Evolutionary conservation across 2,329 filamentous ascomycete genomes (phyloP), one percentile per base, ranked within the genome.

Genomic region (Colletotrichum agaves): DNA sequence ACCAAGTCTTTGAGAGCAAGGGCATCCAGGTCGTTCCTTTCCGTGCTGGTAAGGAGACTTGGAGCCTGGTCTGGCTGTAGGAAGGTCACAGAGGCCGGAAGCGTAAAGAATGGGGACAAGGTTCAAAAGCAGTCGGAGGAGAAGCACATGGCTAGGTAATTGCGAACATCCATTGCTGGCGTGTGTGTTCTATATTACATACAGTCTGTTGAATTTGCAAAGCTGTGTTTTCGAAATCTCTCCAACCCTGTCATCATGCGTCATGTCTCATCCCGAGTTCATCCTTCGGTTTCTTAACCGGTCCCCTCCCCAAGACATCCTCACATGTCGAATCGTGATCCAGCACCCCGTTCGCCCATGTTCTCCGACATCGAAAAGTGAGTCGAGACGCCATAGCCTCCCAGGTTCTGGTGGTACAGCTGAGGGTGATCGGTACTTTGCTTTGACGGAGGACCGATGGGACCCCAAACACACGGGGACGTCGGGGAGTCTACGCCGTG

Each of bases 1-100:
- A 81, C 31, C 82, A 87, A 64, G 81, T 85, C 43, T 74, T 92
- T 62, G 83, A 79, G 74, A 87, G 83, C 27, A 80, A 84, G 12
- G 85, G 84, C 41, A 79, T 89, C 12, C 86, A 90, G 74, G 86
- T 93, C 46, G 88, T 92, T 70, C 88, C 89, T 10, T 92, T 91
- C 75, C 81, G 88, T 63, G 84, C 85, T 71, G 88, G 88, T 3
- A 85, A 90, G 80, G 78, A 83, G 73, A 89, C 84, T 1, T 90
- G 87, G 87, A 81, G 80, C 61, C 81, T 87, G 12, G 75, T 78
- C 66, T 85, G 83, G 82, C 75, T 78, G 70, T 80, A 69, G 23
- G 11, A 31, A 31, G 23, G 27, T 7, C 8, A 17, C 46, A n/a
- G 33, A 27, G 17, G 10, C 8, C 47, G 21, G 8, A 17, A 35